These are phyloP conservation scores for Brassica balearica DNA, from an alignment of 441 rosid species.

Conservation along the genomic window DNA sequence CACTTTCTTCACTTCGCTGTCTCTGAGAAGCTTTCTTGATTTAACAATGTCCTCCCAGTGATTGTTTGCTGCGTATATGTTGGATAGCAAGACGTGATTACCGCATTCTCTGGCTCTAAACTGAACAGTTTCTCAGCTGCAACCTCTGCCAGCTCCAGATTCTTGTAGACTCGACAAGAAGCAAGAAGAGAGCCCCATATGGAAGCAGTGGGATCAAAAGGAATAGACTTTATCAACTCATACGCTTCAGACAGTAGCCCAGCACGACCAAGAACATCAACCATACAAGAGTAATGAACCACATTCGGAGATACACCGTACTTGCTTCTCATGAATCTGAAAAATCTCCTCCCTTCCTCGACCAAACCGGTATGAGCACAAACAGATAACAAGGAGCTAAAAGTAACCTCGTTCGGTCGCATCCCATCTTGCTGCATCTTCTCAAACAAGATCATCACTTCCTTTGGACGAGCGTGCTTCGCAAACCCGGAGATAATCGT, in stretches of 20 bases:
- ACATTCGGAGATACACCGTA: constrained; percentile 60
- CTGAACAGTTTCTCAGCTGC: constrained; percentile 70
- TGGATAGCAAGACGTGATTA: constrained; percentile 71
- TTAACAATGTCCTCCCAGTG: constrained; percentile 72
- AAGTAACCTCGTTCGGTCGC: constrained; percentile 72
- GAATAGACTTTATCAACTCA: constrained; percentile 62
- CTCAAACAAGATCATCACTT: constrained; percentile 78
- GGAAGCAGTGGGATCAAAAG: constrained; percentile 66
- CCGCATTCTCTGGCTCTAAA: constrained; percentile 77
- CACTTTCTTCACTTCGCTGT: constrained; percentile 60
- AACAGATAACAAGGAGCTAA: constrained; percentile 67
- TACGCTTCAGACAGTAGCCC: constrained; percentile 67
- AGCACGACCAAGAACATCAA: constrained; percentile 79
- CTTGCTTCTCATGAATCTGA: constrained; percentile 60
- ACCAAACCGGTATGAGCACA: constrained; percentile 79
- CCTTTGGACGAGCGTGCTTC: constrained; percentile 61
- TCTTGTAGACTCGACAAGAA: constrained; percentile 66
- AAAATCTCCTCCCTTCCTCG: constrained; percentile 61
- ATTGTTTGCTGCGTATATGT: constrained; percentile 63
- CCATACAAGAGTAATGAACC: constrained; percentile 86
- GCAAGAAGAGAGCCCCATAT: constrained; percentile 87
- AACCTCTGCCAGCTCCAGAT: constrained; percentile 68
- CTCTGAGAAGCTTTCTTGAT: constrained; percentile 65
- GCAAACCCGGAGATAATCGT: constrained; percentile 75
- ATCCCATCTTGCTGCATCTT: constrained; percentile 84